Conservation (phyloP, 768 basidiomycete genomes). For the Russula dissimulans region DNA sequence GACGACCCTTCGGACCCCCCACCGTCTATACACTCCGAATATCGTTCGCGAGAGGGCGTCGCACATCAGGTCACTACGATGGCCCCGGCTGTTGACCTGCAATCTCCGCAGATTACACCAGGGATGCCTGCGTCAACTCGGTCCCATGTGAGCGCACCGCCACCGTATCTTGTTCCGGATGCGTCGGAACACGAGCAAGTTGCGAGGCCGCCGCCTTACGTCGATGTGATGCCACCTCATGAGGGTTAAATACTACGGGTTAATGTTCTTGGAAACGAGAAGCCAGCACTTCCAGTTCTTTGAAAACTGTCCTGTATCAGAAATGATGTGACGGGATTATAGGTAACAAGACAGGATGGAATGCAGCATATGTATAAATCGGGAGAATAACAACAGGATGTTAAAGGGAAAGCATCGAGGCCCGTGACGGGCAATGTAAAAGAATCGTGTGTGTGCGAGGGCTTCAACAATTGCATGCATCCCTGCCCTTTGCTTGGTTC, state of each 20-base stretch:
- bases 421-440: constrained; percentile 6
- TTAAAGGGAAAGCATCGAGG: neutral
- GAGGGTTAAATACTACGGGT: neutral
- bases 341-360: constrained; percentile 15
- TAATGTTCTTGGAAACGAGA: neutral
- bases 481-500: constrained; percentile 55
- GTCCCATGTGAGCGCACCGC: constrained; percentile 46
- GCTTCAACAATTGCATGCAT: constrained; percentile 72
- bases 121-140: constrained; percentile 17
- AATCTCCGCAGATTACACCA: constrained; percentile 20
- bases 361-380: constrained; percentile 20
- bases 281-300: constrained; percentile 20
- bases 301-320: constrained; percentile 10
- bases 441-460: neutral
- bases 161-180: constrained; percentile 62
- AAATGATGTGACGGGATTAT: constrained; percentile 22
- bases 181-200: constrained; percentile 26
- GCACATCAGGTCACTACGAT: constrained; percentile 19
- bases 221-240: constrained; percentile 26
- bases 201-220: constrained; percentile 30
- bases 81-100: constrained; percentile 13
- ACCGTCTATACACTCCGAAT: constrained; percentile 79
- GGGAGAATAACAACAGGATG: constrained; percentile 17
- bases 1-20: constrained; percentile 87
- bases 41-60: constrained; percentile 33